These are phyloP conservation scores for Sarocladiaceae sp. DNA, from an alignment of 2,329 filamentous ascomycete genomes.

Conservation along the genomic window DNA sequence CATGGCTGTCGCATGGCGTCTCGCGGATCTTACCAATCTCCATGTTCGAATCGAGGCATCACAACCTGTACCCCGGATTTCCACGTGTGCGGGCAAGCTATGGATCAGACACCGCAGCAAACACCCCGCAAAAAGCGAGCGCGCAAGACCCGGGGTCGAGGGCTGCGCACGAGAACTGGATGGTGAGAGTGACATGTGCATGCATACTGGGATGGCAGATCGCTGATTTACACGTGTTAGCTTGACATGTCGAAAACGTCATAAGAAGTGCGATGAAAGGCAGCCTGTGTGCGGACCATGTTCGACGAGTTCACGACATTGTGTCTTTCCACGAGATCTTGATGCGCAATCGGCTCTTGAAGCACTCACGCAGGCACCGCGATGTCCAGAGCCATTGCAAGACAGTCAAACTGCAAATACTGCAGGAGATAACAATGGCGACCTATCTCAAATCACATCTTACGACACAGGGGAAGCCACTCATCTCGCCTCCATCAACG, in stretches of 20 bases:
- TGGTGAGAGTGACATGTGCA: constrained; percentile 20
- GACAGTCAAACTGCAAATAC: no score
- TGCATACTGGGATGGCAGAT: constrained; percentile 3
- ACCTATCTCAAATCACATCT: background rate
- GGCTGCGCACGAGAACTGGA: constrained; percentile 36
- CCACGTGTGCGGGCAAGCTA: background rate
- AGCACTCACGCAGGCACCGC: constrained; percentile 4
- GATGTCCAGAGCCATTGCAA: background rate
- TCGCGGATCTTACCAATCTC: no score
- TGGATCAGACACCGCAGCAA: background rate
- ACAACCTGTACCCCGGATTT: constrained; percentile 4
- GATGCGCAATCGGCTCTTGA: constrained; percentile 7
- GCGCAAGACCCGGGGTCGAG: constrained; percentile 33
- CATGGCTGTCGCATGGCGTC: no score
- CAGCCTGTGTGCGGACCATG: constrained; percentile 21
- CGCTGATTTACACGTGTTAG: constrained; percentile 15
- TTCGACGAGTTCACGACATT: constrained; percentile 17
- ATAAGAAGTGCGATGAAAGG: constrained; percentile 45
- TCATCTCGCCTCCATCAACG: constrained; percentile 4
- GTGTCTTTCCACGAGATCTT: constrained; percentile 14
- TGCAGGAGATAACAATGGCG: no score
- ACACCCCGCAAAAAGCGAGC: constrained; percentile 14
- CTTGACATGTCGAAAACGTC: constrained; percentile 36
- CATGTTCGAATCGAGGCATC: constrained; percentile 6
- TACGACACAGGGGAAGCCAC: background rate